These are phyloP conservation scores for Sindora glabra DNA, from an alignment of 306 rosid species.

Conservation along the genomic window DNA sequence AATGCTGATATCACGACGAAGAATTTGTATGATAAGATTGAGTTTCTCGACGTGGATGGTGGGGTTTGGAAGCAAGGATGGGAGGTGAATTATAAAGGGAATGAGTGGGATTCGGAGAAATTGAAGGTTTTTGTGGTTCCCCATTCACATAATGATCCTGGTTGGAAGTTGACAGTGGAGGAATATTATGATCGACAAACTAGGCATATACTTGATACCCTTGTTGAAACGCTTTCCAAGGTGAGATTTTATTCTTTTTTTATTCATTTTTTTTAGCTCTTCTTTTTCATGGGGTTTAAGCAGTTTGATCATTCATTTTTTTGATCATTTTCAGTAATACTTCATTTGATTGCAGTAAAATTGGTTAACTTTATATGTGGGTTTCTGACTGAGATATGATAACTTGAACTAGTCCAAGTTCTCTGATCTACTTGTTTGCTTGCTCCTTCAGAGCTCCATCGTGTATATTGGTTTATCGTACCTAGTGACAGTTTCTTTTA, in stretches of 20 bases:
- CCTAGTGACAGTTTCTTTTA: neutral
- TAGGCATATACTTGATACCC: constrained; percentile 80
- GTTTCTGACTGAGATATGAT: too few species aligned
- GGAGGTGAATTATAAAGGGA: constrained; percentile 70
- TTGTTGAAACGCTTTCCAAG: constrained; percentile 75
- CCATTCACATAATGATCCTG: constrained; percentile 97
- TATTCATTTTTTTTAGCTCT: too few species aligned
- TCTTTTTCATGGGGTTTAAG: too few species aligned
- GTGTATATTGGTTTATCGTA: neutral
- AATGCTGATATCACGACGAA: constrained; percentile 81
- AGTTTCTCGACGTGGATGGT: constrained; percentile 75
- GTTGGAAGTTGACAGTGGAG: constrained; percentile 93
- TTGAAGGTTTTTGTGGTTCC: constrained; percentile 86
- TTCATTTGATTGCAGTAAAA: too few species aligned
- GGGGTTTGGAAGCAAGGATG: constrained; percentile 98
- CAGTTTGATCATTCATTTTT: too few species aligned
- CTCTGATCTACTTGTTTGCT: constrained; percentile 1
- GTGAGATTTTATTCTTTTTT: constrained; percentile 31
- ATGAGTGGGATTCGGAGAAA: constrained; percentile 91
- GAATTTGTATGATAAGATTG: constrained; percentile 67
- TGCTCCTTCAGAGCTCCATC: neutral
- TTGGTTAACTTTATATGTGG: too few species aligned
- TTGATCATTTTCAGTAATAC: too few species aligned
- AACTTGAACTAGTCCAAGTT: too few species aligned
- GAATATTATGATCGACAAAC: constrained; percentile 84